phyloP scores from a whole-genome alignment of 164 flowering plant species.

The Magnolia kwangsiensis region DNA sequence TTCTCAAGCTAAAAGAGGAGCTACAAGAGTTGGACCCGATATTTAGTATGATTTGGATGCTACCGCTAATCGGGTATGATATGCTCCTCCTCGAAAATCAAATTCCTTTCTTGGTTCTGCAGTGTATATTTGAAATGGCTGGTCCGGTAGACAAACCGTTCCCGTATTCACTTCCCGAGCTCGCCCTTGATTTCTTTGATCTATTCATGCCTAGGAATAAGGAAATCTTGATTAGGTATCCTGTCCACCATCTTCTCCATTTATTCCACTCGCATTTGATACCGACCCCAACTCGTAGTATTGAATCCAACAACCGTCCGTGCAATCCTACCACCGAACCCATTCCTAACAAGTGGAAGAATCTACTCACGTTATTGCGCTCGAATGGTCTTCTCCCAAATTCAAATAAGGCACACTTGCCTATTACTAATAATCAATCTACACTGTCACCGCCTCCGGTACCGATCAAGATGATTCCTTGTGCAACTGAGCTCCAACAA shows the following conservation, averaged over 20 bases:
- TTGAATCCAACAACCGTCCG: not conserved
- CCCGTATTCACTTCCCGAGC: not conserved
- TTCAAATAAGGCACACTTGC: not conserved
- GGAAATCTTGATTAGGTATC: not conserved
- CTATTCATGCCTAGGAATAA: conserved; percentile 1
- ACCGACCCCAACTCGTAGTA: not conserved
- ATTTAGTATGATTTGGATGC: conserved; percentile 7
- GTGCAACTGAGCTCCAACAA: conserved; percentile 3
- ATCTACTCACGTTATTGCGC: too few relatives aligned
- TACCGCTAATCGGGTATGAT: conserved; percentile 6
- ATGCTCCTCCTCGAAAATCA: conserved; percentile 19
- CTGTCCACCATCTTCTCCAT: conserved; percentile 8
- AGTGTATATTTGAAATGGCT: conserved; percentile 1
- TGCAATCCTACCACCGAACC: not conserved
- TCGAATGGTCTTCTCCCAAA: not conserved
- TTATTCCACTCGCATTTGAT: not conserved
- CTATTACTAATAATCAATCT: not conserved
- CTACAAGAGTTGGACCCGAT: not conserved
- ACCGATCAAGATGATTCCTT: not conserved
- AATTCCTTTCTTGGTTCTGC: conserved; percentile 13
- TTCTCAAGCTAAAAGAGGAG: not conserved
- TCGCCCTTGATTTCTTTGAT: conserved; percentile 11
- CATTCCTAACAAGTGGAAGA: not conserved
- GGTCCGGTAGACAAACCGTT: not conserved
- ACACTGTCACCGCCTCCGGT: not conserved